Evolutionary conservation across 768 basidiomycete species (phyloP).

Genomic region (Leccinum rimulosum): DNA sequence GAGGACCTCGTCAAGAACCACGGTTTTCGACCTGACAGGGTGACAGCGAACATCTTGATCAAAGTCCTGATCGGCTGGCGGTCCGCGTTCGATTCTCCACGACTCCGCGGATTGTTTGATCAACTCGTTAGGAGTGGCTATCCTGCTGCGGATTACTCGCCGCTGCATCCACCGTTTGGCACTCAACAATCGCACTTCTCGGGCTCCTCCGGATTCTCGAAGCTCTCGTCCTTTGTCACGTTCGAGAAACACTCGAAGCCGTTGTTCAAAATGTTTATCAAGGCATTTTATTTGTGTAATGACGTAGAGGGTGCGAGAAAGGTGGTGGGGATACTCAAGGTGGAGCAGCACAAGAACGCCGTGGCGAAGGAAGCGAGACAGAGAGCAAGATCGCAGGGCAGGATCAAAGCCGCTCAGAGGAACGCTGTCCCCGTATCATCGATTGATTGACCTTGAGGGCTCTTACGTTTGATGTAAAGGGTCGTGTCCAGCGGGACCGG

Average conservation of each 20-base stretch:
- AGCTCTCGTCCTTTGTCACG: slow-evolving; percentile 42
- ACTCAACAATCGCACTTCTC: slow-evolving; percentile 26
- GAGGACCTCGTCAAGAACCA: slow-evolving; percentile 41
- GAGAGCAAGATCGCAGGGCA: slow-evolving; percentile 22
- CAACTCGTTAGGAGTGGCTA: slow-evolving; percentile 59
- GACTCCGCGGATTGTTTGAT: slow-evolving; percentile 61
- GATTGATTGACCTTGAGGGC: slow-evolving; percentile 5
- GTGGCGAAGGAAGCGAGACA: slow-evolving; percentile 13
- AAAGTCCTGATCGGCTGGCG: slow-evolving; percentile 58
- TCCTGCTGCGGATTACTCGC: slow-evolving; percentile 36
- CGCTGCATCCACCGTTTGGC: slow-evolving; percentile 44
- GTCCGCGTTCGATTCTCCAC: slow-evolving; percentile 37
- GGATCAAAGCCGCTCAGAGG: slow-evolving; percentile 10
- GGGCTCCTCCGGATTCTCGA: slow-evolving; percentile 32
- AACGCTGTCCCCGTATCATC: slow-evolving; percentile 1
- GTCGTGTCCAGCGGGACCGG: neutral
- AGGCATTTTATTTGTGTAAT: slow-evolving; percentile 53
- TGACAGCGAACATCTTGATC: slow-evolving; percentile 69
- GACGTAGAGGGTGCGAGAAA: slow-evolving; percentile 53
- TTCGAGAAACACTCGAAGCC: slow-evolving; percentile 63
- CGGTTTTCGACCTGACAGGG: slow-evolving; percentile 59
- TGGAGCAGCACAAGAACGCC: slow-evolving; percentile 26
- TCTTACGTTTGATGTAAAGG: neutral
- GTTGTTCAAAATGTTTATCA: slow-evolving; percentile 71
- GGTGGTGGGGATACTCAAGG: slow-evolving; percentile 55